A percentile compares a stretch with the other conserved stretches of the same genome.
Evolutionary conservation across 2,329 filamentous ascomycete species (phyloP).

Genomic region (Fusarium oxysporum): DNA sequence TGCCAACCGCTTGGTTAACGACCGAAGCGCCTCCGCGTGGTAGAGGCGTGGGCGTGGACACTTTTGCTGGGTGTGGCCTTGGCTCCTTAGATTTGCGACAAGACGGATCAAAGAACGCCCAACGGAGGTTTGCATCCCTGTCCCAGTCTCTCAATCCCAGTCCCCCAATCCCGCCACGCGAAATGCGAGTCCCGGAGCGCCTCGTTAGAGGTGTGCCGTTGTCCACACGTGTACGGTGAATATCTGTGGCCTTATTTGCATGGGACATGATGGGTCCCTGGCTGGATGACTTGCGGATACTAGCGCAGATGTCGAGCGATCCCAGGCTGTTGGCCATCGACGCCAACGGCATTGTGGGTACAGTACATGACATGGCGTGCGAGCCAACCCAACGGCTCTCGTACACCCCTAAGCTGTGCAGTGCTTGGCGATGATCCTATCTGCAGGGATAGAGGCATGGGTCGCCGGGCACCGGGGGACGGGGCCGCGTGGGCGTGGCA

Average conservation of each 20-base stretch:
- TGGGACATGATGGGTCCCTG: slow-evolving; percentile 34
- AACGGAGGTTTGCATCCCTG: slow-evolving; percentile 34
- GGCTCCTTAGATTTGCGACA: slow-evolving; percentile 44
- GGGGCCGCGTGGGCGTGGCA: slow-evolving; percentile 40
- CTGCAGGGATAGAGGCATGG: slow-evolving; percentile 40
- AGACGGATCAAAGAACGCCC: slow-evolving; percentile 40
- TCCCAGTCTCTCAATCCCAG: slow-evolving; percentile 16
- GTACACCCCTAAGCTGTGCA: slow-evolving; percentile 10
- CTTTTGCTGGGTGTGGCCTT: slow-evolving; percentile 30
- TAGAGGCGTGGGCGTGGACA: slow-evolving; percentile 25
- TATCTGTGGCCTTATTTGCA: slow-evolving; percentile 46
- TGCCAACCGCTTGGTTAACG: slow-evolving; percentile 30
- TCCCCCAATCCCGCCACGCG: slow-evolving; percentile 34
- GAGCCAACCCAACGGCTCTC: slow-evolving; percentile 43
- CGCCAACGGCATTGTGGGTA: slow-evolving; percentile 43
- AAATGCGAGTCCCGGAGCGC: slow-evolving; percentile 38
- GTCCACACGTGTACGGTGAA: slow-evolving; percentile 42
- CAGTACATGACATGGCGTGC: slow-evolving; percentile 35
- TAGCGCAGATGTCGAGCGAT: slow-evolving; percentile 43
- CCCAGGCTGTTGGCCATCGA: slow-evolving; percentile 42
- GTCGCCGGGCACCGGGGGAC: slow-evolving; percentile 41
- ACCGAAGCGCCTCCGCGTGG: slow-evolving; percentile 33
- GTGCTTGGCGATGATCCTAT: slow-evolving; percentile 40
- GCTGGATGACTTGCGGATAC: slow-evolving; percentile 47
- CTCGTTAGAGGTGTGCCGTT: slow-evolving; percentile 36